Percentiles rank a stretch among this genome's conserved stretches.
Conservation (phyloP, 2,329 filamentous ascomycete species). For the Pseudogymnoascus sp. region DNA sequence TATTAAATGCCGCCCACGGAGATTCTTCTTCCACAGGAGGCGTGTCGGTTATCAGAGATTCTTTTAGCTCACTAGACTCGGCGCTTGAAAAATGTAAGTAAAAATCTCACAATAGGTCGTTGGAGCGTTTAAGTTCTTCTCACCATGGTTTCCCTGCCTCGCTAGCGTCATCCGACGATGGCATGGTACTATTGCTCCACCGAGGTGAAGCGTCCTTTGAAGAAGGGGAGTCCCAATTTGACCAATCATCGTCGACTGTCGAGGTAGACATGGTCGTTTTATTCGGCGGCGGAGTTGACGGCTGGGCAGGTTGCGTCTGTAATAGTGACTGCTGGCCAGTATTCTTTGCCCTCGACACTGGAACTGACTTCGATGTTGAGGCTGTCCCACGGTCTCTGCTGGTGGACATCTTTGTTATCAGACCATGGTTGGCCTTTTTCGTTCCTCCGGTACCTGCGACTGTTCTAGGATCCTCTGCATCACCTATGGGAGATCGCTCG, state of each 20-base stretch:
- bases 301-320: background rate
- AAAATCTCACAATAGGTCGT: background rate
- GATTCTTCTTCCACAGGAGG: constrained; percentile 29
- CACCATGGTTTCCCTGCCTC: constrained; percentile 5
- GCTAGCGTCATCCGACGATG: constrained; percentile 9
- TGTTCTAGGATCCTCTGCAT: background rate
- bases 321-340: background rate
- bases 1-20: constrained; percentile 38
- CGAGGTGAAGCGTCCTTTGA: constrained; percentile 48
- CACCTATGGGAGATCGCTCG: constrained; percentile 36
- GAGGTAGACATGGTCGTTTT: constrained; percentile 23
- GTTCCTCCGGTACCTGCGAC: background rate
- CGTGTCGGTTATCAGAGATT: constrained; percentile 18
- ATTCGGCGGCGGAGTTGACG: background rate
- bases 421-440: background rate
- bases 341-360: background rate
- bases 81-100: constrained; percentile 2
- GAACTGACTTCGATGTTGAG: background rate
- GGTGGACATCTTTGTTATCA: background rate
- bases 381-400: background rate
- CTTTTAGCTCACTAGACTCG: constrained; percentile 17
- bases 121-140: background rate
- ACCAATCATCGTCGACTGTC: constrained; percentile 54
- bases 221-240: constrained; percentile 54
- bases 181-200: constrained; percentile 49